Evolutionary conservation across 225 moss, liverwort and hornwort genomes (phyloP).

Genomic region (Asterella californica): DNA sequence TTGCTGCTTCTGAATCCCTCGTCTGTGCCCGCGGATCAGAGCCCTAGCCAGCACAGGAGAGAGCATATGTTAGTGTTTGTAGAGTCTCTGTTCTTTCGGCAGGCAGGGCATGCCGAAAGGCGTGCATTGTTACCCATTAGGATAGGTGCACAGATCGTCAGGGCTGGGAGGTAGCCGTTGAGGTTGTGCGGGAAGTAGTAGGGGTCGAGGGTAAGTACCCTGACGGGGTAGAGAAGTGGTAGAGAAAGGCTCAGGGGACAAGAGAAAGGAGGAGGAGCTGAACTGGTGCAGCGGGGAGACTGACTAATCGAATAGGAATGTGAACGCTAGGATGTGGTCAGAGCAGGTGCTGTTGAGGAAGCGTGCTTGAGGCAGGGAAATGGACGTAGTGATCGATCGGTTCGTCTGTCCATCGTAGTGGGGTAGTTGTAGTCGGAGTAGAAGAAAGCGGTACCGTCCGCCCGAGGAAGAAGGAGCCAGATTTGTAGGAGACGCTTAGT

Average conservation of each 20-base stretch:
- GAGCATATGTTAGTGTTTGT: neutral
- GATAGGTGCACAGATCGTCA: neutral
- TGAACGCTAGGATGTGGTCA: neutral
- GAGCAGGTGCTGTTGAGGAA: neutral
- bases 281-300: neutral
- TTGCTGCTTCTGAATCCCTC: neutral
- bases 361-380: neutral
- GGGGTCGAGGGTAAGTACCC: neutral
- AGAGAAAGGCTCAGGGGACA: neutral
- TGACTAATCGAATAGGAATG: neutral
- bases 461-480: neutral
- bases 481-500: neutral
- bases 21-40: neutral
- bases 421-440: neutral
- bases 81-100: neutral
- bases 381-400: constrained; percentile 7
- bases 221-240: neutral
- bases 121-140: neutral
- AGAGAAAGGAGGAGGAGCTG: neutral
- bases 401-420: neutral
- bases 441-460: neutral
- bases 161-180: neutral
- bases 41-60: neutral
- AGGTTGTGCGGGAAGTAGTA: neutral
- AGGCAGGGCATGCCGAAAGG: neutral